Conservation (phyloP, 768 basidiomycete genomes). For the Naganishia friedmannii region DNA sequence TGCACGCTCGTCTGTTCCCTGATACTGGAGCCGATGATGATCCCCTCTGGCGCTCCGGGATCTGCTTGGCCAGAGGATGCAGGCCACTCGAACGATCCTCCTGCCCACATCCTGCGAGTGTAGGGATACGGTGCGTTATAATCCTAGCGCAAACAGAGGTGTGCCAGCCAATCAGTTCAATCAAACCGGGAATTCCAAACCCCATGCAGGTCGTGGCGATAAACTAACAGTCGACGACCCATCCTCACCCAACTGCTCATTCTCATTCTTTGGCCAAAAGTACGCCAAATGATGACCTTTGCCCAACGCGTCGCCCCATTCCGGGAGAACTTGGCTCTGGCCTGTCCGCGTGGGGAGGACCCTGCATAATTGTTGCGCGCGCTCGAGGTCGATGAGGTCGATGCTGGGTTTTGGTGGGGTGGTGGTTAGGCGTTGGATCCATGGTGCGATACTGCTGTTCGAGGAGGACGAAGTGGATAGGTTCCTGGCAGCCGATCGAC, state of each 20-base stretch:
- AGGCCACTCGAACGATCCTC: conserved; percentile 34
- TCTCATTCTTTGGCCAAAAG: conserved; percentile 37
- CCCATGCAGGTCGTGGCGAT: too few species aligned
- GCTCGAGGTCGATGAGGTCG: conserved; percentile 35
- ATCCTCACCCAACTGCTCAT: conserved; percentile 40
- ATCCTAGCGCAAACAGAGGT: conserved; percentile 31
- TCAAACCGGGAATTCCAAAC: too few species aligned
- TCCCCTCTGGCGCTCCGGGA: not conserved
- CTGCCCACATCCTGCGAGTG: conserved; percentile 46
- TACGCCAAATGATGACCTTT: conserved; percentile 38
- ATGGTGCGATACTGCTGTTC: conserved; percentile 2
- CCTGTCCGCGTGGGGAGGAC: conserved; percentile 38
- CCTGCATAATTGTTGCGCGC: conserved; percentile 33
- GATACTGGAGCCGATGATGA: conserved; percentile 1
- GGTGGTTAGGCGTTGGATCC: conserved; percentile 32
- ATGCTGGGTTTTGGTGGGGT: conserved; percentile 13
- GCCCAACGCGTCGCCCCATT: conserved; percentile 29
- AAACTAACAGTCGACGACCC: conserved; percentile 43
- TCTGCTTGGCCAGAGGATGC: not conserved
- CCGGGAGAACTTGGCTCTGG: not conserved
- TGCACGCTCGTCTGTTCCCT: conserved; percentile 35
- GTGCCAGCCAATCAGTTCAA: too few species aligned
- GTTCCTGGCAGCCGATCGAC: not conserved
- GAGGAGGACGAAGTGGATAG: not conserved
- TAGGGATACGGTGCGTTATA: conserved; percentile 45